Percentiles rank a stretch among this genome's conserved stretches.
These are phyloP conservation scores for Exophiala sp. DNA, from an alignment of 2,329 filamentous ascomycete genomes.

Conservation along the genomic window DNA sequence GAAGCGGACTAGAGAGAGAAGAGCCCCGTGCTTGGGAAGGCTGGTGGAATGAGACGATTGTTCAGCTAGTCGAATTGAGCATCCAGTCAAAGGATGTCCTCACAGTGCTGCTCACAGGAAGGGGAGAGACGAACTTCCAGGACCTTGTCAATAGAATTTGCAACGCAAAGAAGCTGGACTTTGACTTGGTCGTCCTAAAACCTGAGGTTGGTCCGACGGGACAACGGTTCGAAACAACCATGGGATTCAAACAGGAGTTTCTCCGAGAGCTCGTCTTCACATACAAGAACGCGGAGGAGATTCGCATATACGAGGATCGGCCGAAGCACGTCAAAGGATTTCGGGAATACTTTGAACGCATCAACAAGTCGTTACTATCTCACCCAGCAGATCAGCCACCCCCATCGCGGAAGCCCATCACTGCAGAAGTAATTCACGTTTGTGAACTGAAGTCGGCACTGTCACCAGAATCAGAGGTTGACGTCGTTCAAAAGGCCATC, in stretches of 20 bases:
- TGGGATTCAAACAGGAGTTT: conserved; percentile 88
- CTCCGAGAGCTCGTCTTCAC: conserved; percentile 79
- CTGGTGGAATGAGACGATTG: conserved; percentile 95
- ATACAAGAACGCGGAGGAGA: conserved; percentile 76
- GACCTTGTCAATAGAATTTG: conserved; percentile 79
- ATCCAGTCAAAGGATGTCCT: conserved; percentile 81
- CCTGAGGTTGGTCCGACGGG: conserved; percentile 76
- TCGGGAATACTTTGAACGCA: conserved; percentile 73
- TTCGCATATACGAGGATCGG: conserved; percentile 65
- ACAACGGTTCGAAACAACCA: conserved; percentile 75
- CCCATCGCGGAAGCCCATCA: conserved; percentile 62
- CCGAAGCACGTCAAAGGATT: conserved; percentile 72
- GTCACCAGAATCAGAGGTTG: conserved; percentile 73
- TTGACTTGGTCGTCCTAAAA: conserved; percentile 86
- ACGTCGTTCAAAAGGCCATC: conserved; percentile 83
- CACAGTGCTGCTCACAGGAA: conserved; percentile 81
- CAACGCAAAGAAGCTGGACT: conserved; percentile 71
- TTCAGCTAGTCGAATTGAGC: conserved; percentile 73
- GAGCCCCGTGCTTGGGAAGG: conserved; percentile 81
- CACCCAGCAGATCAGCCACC: conserved; percentile 33
- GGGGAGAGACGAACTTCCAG: conserved; percentile 72
- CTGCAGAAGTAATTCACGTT: conserved; percentile 81
- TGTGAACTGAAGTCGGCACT: conserved; percentile 69
- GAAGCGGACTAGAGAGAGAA: conserved; percentile 75
- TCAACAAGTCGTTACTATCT: conserved; percentile 62